Evolutionary conservation across 306 rosid species (phyloP), one percentile per base, ranked within the genome.

Genomic region (Malus sieversii): DNA sequence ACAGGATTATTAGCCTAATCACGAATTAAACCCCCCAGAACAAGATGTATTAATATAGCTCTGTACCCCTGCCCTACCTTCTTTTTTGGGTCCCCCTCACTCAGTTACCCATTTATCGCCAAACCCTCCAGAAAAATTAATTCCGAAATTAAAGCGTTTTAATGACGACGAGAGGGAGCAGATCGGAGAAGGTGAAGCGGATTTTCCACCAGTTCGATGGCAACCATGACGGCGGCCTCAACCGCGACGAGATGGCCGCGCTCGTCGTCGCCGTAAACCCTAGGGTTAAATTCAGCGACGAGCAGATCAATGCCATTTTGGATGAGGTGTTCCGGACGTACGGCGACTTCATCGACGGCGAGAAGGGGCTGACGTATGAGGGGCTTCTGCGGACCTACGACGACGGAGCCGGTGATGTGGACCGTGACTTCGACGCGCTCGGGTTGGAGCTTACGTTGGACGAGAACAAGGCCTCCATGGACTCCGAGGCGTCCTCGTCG

Each of bases 211-310:
- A 92, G 82, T 95, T 95, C 69, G 99, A 95, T n/a, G 76, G 38
- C 6, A 92, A 89, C 82, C 88, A 76, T 14, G 97, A 95, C 38
- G 99, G 98, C 3, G 99, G 98, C 4, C 91, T 95, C 29, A 96
- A 89, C 77, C 66, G 97, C 20, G 98, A 85, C 11, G 99, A 96
- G 67, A 96, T 96, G 99, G 93, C 98, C 10, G 90, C 96, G 10
- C 96, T 96, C 8, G 99, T 96, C 3, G 99, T 93, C 15, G 98
- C 99, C 5, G 99, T 96, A 51, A 96, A 96, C 89, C 99, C 99
- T 59, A 89, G 99, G 85, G 99, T 96, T 48, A 96, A 96, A 76
- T 96, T 96, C 88, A 90, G 97, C 83, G 92, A 96, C 64, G 99
- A 96, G 78, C 99, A 96, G 86, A 89, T 96, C 91, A 96, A 84